Evolutionary conservation across 192 early-diverging fungal species (phyloP).

Genomic region (Glomus cerebriforme): DNA sequence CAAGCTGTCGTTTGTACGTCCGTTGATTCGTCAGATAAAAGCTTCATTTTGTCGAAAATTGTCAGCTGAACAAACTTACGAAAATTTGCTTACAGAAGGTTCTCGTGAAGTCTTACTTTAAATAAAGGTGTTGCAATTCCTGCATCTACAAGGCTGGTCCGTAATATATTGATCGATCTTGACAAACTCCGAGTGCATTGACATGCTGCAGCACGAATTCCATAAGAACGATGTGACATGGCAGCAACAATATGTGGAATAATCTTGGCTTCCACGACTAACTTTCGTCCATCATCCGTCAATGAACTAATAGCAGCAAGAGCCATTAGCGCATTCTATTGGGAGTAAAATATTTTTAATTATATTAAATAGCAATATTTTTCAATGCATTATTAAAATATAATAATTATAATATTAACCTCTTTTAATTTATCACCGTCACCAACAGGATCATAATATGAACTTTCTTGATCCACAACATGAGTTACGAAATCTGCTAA

Average conservation of each 20-base stretch:
- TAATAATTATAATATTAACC: conserved; percentile 40
- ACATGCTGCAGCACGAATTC: conserved; percentile 75
- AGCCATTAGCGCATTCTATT: conserved; percentile 67
- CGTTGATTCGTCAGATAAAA: conserved; percentile 62
- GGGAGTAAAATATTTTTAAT: not conserved
- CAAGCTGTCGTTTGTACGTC: conserved; percentile 69
- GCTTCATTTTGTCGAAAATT: conserved; percentile 24
- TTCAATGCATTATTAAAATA: not conserved
- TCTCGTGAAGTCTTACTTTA: conserved; percentile 41
- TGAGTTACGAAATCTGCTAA: conserved; percentile 59
- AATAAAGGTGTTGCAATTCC: conserved; percentile 71
- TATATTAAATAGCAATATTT: no score
- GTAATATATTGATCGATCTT: conserved; percentile 70
- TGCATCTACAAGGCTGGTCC: conserved; percentile 80
- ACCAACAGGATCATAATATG: conserved; percentile 42
- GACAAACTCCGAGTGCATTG: conserved; percentile 77
- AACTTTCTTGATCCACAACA: conserved; percentile 42
- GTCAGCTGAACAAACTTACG: conserved; percentile 3
- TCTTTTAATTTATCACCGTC: conserved; percentile 66
- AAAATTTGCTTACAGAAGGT: not conserved
- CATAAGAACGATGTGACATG: conserved; percentile 56
- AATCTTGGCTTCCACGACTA: conserved; percentile 75
- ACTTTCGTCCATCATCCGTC: conserved; percentile 71
- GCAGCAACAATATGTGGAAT: conserved; percentile 69
- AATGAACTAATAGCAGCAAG: conserved; percentile 70